A percentile compares a stretch with the other conserved stretches of the same genome.
Evolutionary conservation across 345 rosid genomes (phyloP).

Genomic region (Moricandia moricandioides): DNA sequence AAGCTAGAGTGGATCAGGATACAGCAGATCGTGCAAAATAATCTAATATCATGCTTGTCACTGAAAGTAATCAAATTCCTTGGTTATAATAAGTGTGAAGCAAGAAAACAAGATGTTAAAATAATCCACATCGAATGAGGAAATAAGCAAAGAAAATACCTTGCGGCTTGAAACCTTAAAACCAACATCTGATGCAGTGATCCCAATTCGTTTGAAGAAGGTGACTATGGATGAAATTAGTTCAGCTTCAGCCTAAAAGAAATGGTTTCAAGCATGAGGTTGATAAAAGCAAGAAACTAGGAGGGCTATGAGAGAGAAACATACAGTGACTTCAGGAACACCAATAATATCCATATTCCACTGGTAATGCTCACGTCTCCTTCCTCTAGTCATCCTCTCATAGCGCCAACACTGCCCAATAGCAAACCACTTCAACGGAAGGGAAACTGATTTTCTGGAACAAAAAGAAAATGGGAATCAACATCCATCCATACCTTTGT

Average conservation of each 20-base stretch:
- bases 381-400: constrained; percentile 96
- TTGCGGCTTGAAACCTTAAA: constrained; percentile 93
- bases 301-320: constrained; percentile 22
- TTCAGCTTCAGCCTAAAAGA: constrained; percentile 88
- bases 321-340: constrained; percentile 76
- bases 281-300: neutral
- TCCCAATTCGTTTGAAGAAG: constrained; percentile 80
- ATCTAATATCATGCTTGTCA: neutral
- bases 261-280: neutral
- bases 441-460: constrained; percentile 84
- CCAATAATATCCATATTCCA: constrained; percentile 99
- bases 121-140: neutral
- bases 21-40: neutral
- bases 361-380: constrained; percentile 96
- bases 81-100: neutral
- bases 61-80: neutral
- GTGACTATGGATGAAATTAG: constrained; percentile 76
- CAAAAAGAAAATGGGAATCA: constrained; percentile 38
- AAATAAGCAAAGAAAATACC: constrained; percentile 40
- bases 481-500: neutral
- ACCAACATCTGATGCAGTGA: constrained; percentile 82
- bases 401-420: constrained; percentile 97
- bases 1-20: neutral
- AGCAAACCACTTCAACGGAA: constrained; percentile 96
- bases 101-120: neutral